Percentiles rank a stretch among this genome's conserved stretches.
Conservation (phyloP, 345 rosid species). For the Melastoma malabathricum region DNA sequence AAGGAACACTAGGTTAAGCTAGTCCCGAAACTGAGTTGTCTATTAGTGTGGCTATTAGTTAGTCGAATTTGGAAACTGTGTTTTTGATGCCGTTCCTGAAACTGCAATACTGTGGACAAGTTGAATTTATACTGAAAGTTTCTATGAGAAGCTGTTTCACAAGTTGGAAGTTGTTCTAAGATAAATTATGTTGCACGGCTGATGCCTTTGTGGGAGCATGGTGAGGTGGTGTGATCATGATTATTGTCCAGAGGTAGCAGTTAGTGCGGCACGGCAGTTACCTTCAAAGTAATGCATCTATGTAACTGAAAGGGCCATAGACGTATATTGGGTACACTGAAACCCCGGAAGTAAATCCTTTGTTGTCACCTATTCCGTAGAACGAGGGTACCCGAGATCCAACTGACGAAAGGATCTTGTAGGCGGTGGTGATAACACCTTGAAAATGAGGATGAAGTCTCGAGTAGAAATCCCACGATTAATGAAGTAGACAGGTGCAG, state of each 20-base stretch:
- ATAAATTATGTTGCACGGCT: too few species aligned
- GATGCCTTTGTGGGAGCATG: too few species aligned
- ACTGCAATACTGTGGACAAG: too few species aligned
- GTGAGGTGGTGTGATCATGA: slow-evolving; percentile 49
- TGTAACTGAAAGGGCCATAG: slow-evolving; percentile 24
- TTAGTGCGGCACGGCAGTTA: slow-evolving; percentile 32
- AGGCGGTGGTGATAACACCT: slow-evolving; percentile 65
- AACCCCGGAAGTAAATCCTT: slow-evolving; percentile 27
- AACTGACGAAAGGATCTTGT: slow-evolving; percentile 75
- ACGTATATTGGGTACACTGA: slow-evolving; percentile 26
- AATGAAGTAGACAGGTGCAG: slow-evolving; percentile 51
- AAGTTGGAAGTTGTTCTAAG: too few species aligned
- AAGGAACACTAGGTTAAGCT: too few species aligned
- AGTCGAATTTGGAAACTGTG: too few species aligned
- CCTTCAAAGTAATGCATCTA: slow-evolving; percentile 19
- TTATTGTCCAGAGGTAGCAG: slow-evolving; percentile 50
- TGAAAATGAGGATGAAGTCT: slow-evolving; percentile 45
- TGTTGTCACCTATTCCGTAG: slow-evolving; percentile 21
- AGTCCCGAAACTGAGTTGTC: too few species aligned
- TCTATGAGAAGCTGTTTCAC: too few species aligned
- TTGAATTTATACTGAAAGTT: too few species aligned
- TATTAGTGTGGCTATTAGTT: too few species aligned
- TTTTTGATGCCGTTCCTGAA: too few species aligned
- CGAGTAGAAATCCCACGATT: slow-evolving; percentile 65
- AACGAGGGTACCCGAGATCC: slow-evolving; percentile 70